phyloP scores from a whole-genome alignment of 2,329 filamentous ascomycete species.

The Aspergillus eucalypticola region DNA sequence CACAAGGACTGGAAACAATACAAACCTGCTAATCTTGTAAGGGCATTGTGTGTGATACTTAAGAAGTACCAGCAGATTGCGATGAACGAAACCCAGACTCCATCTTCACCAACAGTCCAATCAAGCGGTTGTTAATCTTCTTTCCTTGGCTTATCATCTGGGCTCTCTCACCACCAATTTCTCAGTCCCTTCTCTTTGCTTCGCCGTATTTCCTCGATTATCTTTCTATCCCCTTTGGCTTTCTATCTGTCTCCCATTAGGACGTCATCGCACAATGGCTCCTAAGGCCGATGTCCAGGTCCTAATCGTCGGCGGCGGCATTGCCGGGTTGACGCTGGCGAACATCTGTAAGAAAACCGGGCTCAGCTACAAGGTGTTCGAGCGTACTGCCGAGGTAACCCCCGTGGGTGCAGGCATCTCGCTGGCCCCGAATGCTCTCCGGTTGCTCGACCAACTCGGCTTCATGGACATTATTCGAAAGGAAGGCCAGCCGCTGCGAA shows the following conservation, averaged over 20 bases:
- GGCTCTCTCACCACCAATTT: no score
- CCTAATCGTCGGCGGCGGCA: slow-evolving; percentile 3
- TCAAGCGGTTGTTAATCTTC: neutral
- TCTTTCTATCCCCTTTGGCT: neutral
- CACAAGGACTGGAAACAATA: no score
- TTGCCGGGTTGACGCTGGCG: slow-evolving; percentile 4
- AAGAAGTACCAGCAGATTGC: neutral
- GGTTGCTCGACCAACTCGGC: slow-evolving; percentile 3
- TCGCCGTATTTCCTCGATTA: no score
- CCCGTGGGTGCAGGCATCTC: slow-evolving; percentile 6
- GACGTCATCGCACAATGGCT: neutral
- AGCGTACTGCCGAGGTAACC: neutral
- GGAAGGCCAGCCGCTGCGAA: neutral
- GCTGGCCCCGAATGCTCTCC: slow-evolving; percentile 3
- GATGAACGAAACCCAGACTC: neutral
- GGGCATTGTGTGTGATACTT: neutral
- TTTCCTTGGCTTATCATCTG: no score
- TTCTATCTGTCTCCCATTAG: neutral
- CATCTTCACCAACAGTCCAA: neutral
- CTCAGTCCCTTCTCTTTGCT: no score
- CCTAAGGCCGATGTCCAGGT: neutral
- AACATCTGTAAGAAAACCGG: neutral
- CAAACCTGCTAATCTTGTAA: no score
- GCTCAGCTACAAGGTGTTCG: slow-evolving; percentile 1
- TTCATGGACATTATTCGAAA: neutral